Percentiles rank a stretch among this genome's conserved stretches.
Evolutionary conservation across 2,329 filamentous ascomycete genomes (phyloP).

Genomic region (Xylaria sp.): DNA sequence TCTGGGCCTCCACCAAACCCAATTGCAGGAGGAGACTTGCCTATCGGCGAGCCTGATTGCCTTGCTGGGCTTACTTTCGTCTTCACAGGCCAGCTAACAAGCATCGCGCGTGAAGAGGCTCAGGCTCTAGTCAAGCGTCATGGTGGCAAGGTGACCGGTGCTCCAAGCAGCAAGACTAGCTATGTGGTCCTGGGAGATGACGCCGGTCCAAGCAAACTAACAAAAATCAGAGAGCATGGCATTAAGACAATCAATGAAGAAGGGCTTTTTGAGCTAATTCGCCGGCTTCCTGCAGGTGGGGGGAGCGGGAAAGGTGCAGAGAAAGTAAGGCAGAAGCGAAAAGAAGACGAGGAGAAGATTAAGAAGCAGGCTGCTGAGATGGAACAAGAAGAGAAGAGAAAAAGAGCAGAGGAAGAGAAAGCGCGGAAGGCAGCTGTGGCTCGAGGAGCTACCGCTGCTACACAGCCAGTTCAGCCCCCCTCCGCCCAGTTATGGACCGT

Average conservation of each 20-base stretch:
- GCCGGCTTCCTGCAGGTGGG: constrained; percentile 81
- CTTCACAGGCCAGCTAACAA: constrained; percentile 88
- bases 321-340: constrained; percentile 84
- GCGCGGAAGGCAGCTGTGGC: constrained; percentile 62
- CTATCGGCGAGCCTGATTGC: constrained; percentile 87
- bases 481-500: constrained; percentile 86
- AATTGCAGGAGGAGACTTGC: constrained; percentile 75
- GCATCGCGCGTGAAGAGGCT: constrained; percentile 84
- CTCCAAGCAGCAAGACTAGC: constrained; percentile 91
- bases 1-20: constrained; percentile 71
- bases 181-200: constrained; percentile 92
- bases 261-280: constrained; percentile 88
- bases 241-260: constrained; percentile 96
- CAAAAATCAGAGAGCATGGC: constrained; percentile 80
- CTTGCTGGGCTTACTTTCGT: constrained; percentile 91
- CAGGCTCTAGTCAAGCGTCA: constrained; percentile 90
- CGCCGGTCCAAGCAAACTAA: constrained; percentile 91
- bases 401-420: constrained; percentile 62
- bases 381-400: constrained; percentile 78
- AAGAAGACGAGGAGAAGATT: constrained; percentile 84
- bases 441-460: constrained; percentile 51
- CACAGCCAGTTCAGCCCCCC: constrained; percentile 53
- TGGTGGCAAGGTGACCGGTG: constrained; percentile 87
- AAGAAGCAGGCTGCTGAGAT: constrained; percentile 84
- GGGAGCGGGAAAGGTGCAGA: constrained; percentile 89